Base-by-base conservation (phyloP, 2,329 filamentous ascomycete species). In the Orbilia ellipsospora region DNA sequence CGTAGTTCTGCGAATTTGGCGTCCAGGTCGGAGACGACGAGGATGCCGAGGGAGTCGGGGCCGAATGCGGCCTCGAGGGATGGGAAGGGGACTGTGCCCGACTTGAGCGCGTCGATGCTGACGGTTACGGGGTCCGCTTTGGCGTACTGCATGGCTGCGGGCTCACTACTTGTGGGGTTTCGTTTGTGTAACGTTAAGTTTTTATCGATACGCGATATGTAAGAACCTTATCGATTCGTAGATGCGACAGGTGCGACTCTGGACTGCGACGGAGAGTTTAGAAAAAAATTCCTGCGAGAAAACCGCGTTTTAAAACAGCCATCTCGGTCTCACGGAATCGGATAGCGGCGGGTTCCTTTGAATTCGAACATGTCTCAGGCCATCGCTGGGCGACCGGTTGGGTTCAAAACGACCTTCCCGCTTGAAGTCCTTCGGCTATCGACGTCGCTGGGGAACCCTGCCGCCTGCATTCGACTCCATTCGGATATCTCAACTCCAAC, bases 21-120 rank as follows among this genome's bases (percentile, higher is more conserved):
- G 0, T 93, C 92, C 0, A 98, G 88, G 81, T 93, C 92, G 81
- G 91, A 93, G 56, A 99, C 94, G n/a, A 98, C 85, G 66, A 99
- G 90, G 62, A 99, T 97, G 0, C 95, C 95, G 12, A 98, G 85
- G 1, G 93, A 97, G 26, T 92, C 89, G 0, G 94, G 93, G 0
- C 95, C 95, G 81, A 99, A 98, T 0, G 95, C 95, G 79, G 90
- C 83, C 79, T 92, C 88, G 10, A 95, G 86, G 0, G 87, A 87
- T 67, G 88, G 86, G 62, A 92, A 90, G 0, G 90, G 86, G 54
- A 94, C 85, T 69, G 86, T 87, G 18, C 77, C 78, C 42, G 54
- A 80, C 83, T 79, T 84, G 45, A 90, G 84, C 77, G 90, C 88
- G 28, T 86, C 81, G n/a, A 90, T 83, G 50, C 87, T 89, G 16